Conservation (phyloP, 257 asterid genomes). For the Scutellaria minor region DNA sequence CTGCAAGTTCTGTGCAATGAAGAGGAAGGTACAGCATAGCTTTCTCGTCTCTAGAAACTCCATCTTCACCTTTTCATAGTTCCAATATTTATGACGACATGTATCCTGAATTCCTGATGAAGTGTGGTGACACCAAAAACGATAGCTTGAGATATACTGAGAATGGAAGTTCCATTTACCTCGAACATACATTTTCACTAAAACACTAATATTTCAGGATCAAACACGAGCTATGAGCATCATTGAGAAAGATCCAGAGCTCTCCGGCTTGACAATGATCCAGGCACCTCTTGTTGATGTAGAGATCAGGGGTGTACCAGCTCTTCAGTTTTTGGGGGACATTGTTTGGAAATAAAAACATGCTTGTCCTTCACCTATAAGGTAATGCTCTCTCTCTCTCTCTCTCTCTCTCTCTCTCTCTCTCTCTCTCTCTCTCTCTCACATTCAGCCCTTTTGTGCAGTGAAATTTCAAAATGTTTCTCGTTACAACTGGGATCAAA, state of each 20-base stretch:
- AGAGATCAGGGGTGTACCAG: slow-evolving; percentile 98
- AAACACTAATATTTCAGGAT: slow-evolving; percentile 56
- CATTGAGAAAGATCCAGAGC: slow-evolving; percentile 75
- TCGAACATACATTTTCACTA: not conserved
- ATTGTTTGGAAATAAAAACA: slow-evolving; percentile 81
- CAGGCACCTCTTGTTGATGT: slow-evolving; percentile 97
- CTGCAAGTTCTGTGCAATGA: slow-evolving; percentile 96
- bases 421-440: not conserved
- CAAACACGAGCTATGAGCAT: slow-evolving; percentile 74
- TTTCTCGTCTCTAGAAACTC: not conserved
- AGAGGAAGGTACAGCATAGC: slow-evolving; percentile 69
- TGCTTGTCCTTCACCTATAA: not conserved
- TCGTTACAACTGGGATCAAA: not conserved
- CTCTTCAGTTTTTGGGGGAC: slow-evolving; percentile 96
- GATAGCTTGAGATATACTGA: not conserved
- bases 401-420: not conserved
- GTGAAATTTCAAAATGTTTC: not conserved
- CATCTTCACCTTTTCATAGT: not conserved
- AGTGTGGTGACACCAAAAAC: not conserved
- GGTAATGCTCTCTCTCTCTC: slow-evolving; percentile 30
- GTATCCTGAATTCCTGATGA: not conserved
- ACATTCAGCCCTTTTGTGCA: slow-evolving; percentile 6
- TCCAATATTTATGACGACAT: no score
- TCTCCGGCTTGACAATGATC: slow-evolving; percentile 63
- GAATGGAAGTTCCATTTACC: not conserved